These are phyloP conservation scores for Ricinus communis DNA, from an alignment of 345 rosid genomes.

Conservation along the genomic window DNA sequence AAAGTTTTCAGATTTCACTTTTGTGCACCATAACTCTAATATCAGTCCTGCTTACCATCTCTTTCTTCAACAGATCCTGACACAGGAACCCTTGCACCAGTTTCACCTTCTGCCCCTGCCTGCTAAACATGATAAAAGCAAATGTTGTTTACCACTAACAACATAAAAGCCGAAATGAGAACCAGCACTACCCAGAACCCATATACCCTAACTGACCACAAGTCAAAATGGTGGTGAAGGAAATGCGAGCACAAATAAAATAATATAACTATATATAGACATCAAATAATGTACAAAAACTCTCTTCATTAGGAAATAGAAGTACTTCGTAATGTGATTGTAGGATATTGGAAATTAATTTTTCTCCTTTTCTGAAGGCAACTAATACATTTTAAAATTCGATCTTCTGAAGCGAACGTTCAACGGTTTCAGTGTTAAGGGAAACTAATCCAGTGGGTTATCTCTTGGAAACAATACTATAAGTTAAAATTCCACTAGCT, in stretches of 20 bases:
- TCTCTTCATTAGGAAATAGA: not conserved
- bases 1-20: not conserved
- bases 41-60: slow-evolving; percentile 12
- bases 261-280: not conserved
- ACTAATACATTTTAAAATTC: not conserved
- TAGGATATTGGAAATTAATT: not conserved
- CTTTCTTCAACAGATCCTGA: not conserved
- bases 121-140: not conserved
- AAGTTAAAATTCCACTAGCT: not conserved
- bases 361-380: not conserved
- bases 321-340: not conserved
- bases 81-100: not conserved
- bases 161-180: not conserved
- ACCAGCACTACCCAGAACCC: not conserved
- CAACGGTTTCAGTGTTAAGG: no score
- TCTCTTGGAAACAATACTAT: not conserved
- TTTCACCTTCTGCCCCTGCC: slow-evolving; percentile 14
- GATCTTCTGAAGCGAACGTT: not conserved
- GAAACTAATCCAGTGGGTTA: not conserved
- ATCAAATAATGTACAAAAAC: not conserved
- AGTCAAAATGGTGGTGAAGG: not conserved
- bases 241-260: not conserved
- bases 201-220: not conserved
- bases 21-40: not conserved
- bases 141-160: not conserved